Evolutionary conservation across 2,329 filamentous ascomycete species (phyloP).

Genomic region (Aspergillus brasiliensis): DNA sequence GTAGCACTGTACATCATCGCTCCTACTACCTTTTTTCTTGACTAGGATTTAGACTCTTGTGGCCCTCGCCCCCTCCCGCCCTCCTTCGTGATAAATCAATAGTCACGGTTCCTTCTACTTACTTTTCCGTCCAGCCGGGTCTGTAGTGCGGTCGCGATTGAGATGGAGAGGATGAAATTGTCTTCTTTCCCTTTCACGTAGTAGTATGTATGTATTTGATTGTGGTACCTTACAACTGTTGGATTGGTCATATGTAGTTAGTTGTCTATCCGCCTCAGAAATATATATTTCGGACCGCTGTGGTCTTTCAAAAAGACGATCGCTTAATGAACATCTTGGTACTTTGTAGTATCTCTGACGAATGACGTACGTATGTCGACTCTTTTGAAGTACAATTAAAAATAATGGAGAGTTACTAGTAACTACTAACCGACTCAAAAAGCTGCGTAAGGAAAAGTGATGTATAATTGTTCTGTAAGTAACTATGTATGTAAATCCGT

Average conservation of each 20-base stretch:
- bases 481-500: conserved; percentile 13
- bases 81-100: background rate
- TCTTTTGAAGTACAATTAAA: too few species aligned
- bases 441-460: background rate
- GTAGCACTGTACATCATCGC: conserved; percentile 24
- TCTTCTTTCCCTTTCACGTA: too few species aligned
- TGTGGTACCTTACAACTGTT: background rate
- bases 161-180: background rate
- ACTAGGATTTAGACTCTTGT: conserved; percentile 19
- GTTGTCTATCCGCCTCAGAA: too few species aligned
- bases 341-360: too few species aligned
- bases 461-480: background rate
- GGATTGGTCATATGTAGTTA: background rate
- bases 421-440: too few species aligned
- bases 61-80: background rate
- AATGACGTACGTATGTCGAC: too few species aligned
- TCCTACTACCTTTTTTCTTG: too few species aligned
- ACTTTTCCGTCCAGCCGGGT: conserved; percentile 5
- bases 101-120: conserved; percentile 6
- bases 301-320: too few species aligned
- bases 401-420: too few species aligned
- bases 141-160: background rate
- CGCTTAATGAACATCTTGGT: too few species aligned
- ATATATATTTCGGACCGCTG: too few species aligned
- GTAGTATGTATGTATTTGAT: background rate